phyloP scores from a whole-genome alignment of 805 yeast genomes.

The Kockiozyma suomiensis region DNA sequence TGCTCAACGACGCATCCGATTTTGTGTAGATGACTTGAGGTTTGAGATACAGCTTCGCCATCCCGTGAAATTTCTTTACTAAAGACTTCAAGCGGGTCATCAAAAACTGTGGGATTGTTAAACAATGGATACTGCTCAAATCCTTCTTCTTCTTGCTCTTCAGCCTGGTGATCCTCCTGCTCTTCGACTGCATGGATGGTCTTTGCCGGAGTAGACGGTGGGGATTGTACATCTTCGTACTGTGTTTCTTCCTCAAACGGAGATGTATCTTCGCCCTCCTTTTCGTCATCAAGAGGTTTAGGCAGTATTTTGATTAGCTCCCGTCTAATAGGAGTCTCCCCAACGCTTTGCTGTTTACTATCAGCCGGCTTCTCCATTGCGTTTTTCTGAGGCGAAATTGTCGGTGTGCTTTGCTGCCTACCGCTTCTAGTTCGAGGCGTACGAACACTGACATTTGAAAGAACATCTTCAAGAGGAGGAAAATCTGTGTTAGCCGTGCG shows the following conservation, averaged over 20 bases:
- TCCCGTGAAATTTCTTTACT: background rate
- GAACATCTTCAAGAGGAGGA: no score
- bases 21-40: background rate
- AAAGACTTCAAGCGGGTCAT: background rate
- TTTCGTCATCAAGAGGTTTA: background rate
- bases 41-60: background rate
- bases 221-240: background rate
- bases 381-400: no score
- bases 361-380: no score
- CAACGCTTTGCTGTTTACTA: no score
- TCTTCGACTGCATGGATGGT: background rate
- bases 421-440: no score
- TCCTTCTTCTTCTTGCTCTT: background rate
- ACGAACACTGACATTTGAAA: no score
- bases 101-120: background rate
- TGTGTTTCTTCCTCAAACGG: background rate
- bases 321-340: background rate
- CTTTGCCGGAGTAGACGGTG: background rate
- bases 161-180: background rate
- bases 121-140: slow-evolving; percentile 2
- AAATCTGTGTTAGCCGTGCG: no score
- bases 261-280: background rate
- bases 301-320: background rate
- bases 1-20: background rate
- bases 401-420: no score